A percentile compares a stretch with the other conserved stretches of the same genome.
phyloP scores from a whole-genome alignment of 345 rosid species.

The Mangifera indica region DNA sequence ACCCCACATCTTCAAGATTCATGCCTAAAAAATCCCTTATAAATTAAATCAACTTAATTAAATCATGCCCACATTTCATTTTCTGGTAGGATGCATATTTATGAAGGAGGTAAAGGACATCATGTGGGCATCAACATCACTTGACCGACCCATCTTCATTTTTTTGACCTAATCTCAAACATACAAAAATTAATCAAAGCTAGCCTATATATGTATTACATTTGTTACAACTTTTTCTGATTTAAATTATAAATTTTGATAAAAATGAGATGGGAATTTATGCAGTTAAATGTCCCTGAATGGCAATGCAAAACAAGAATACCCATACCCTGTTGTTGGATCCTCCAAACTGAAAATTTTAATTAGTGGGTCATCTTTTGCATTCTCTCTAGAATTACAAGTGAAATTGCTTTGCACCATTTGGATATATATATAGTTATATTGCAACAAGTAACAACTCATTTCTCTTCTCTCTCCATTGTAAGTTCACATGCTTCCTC shows the following conservation, averaged over 20 bases:
- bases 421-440: neutral
- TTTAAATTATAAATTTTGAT: neutral
- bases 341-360: slow-evolving; percentile 16
- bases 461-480: neutral
- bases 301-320: slow-evolving; percentile 14
- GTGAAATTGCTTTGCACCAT: neutral
- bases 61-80: neutral
- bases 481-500: neutral
- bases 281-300: slow-evolving; percentile 10
- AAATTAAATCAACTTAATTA: too few species aligned
- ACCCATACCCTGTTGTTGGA: slow-evolving; percentile 3
- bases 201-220: too few species aligned
- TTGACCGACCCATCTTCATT: neutral
- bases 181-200: too few species aligned
- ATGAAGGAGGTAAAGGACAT: neutral
- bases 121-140: slow-evolving; percentile 8
- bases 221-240: too few species aligned
- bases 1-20: slow-evolving; percentile 13
- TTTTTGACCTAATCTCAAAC: neutral
- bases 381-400: slow-evolving; percentile 12
- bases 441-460: neutral
- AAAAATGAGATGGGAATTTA: neutral
- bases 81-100: slow-evolving; percentile 1
- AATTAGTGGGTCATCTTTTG: slow-evolving; percentile 22
- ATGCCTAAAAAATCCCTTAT: too few species aligned